phyloP scores from a whole-genome alignment of 2,329 filamentous ascomycete genomes.

The Penicillium polonicum region DNA sequence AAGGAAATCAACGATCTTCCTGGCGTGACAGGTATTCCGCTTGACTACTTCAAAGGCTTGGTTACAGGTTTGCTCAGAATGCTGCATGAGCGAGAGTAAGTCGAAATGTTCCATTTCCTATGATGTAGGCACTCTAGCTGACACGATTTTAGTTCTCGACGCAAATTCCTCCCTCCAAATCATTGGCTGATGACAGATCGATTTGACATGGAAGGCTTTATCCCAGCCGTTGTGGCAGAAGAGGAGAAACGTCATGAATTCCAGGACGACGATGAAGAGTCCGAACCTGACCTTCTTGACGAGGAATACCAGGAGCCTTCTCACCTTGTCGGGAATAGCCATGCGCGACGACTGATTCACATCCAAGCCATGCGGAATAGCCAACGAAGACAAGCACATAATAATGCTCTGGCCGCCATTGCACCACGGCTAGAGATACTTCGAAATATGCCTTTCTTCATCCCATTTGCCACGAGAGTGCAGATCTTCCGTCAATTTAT shows the following conservation, averaged over 20 bases:
- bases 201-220: slow-evolving; percentile 87
- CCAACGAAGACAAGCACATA: slow-evolving; percentile 65
- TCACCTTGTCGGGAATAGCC: slow-evolving; percentile 56
- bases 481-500: slow-evolving; percentile 93
- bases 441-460: slow-evolving; percentile 94
- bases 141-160: slow-evolving; percentile 60
- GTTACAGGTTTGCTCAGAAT: slow-evolving; percentile 79
- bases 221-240: slow-evolving; percentile 80
- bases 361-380: slow-evolving; percentile 63
- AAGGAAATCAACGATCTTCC: slow-evolving; percentile 52
- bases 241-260: slow-evolving; percentile 74
- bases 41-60: slow-evolving; percentile 75
- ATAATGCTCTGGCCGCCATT: slow-evolving; percentile 72
- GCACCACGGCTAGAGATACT: slow-evolving; percentile 86
- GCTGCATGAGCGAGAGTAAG: slow-evolving; percentile 80
- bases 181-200: slow-evolving; percentile 93
- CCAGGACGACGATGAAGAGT: slow-evolving; percentile 61
- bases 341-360: slow-evolving; percentile 61
- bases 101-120: background rate
- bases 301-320: slow-evolving; percentile 32
- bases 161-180: slow-evolving; percentile 74
- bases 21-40: slow-evolving; percentile 68
- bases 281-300: slow-evolving; percentile 48
- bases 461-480: slow-evolving; percentile 88
- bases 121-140: background rate